These are phyloP conservation scores for Cryptosporidium sp. DNA, from an alignment of 169 alveolate species.

Conservation along the genomic window DNA sequence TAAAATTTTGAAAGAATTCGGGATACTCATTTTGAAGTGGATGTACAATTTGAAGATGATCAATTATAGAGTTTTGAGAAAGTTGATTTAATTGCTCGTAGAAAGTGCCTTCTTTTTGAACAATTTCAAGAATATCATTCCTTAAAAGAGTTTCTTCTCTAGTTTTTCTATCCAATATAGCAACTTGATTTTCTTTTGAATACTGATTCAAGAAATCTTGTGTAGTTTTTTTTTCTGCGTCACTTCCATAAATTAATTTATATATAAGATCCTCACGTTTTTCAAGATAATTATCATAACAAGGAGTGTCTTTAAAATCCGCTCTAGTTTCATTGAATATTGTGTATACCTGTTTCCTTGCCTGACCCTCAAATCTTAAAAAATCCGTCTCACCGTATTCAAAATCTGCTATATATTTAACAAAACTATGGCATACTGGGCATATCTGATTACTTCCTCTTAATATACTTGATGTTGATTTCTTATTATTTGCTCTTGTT, in stretches of 20 bases:
- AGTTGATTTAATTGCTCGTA: conserved; percentile 58
- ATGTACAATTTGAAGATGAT: conserved; percentile 55
- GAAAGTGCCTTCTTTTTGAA: conserved; percentile 56
- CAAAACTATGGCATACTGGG: conserved; percentile 61
- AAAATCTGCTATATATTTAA: conserved; percentile 22
- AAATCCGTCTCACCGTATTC: conserved; percentile 67
- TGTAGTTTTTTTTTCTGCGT: conserved; percentile 20
- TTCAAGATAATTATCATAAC: conserved; percentile 49
- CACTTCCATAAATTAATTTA: conserved; percentile 51
- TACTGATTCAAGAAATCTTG: conserved; percentile 47
- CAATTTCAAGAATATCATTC: conserved; percentile 54
- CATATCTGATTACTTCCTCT: conserved; percentile 12
- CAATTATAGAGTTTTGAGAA: conserved; percentile 43
- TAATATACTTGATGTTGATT: background rate
- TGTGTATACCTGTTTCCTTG: conserved; percentile 52
- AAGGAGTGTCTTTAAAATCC: conserved; percentile 66
- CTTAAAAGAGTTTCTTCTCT: conserved; percentile 51
- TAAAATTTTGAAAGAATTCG: conserved; percentile 46
- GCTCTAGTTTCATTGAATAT: conserved; percentile 42
- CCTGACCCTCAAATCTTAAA: conserved; percentile 12
- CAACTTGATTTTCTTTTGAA: conserved; percentile 55
- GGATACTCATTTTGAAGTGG: conserved; percentile 72
- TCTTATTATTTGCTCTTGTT: conserved; percentile 12
- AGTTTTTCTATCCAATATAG: conserved; percentile 51
- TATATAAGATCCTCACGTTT: conserved; percentile 36